Conservation (phyloP, 768 basidiomycete genomes). For the Tulasnella sp. region DNA sequence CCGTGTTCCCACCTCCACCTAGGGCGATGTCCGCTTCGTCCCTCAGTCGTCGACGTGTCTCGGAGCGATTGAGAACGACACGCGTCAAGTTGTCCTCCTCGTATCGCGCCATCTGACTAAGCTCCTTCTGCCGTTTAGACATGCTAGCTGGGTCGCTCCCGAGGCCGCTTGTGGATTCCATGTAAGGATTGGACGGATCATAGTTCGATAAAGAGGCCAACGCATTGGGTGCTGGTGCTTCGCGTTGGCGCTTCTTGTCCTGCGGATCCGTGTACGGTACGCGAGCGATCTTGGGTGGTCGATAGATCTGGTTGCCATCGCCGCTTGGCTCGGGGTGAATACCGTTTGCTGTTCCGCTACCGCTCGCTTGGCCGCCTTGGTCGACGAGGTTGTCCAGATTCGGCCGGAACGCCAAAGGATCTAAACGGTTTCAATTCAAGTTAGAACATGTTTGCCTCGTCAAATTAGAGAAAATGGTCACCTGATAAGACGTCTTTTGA, state of each 20-base stretch:
- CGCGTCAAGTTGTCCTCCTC: constrained; percentile 94
- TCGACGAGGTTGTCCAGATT: constrained; percentile 67
- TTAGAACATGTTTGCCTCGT: constrained; percentile 4
- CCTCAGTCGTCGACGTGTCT: constrained; percentile 52
- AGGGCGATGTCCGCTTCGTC: constrained; percentile 86
- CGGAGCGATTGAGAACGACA: constrained; percentile 81
- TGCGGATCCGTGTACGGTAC: constrained; percentile 66
- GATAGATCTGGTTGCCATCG: constrained; percentile 51
- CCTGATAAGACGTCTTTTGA: constrained; percentile 44
- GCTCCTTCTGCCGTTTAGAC: constrained; percentile 61
- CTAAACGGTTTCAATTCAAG: constrained; percentile 33
- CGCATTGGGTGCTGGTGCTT: constrained; percentile 49
- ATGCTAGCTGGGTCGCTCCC: constrained; percentile 48
- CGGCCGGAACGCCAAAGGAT: constrained; percentile 85
- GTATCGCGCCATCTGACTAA: constrained; percentile 73
- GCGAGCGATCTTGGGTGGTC: constrained; percentile 79
- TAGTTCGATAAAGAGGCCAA: constrained; percentile 42
- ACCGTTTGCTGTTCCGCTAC: constrained; percentile 28
- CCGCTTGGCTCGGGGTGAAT: constrained; percentile 21
- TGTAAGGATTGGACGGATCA: constrained; percentile 51
- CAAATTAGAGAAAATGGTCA: constrained; percentile 28
- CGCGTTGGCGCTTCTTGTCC: constrained; percentile 38
- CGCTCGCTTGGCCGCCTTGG: constrained; percentile 17
- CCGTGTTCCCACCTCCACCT: constrained; percentile 53
- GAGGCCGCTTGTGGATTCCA: constrained; percentile 64